Conservation (phyloP, 2,329 filamentous ascomycete genomes). For the Ilyonectria sp. region DNA sequence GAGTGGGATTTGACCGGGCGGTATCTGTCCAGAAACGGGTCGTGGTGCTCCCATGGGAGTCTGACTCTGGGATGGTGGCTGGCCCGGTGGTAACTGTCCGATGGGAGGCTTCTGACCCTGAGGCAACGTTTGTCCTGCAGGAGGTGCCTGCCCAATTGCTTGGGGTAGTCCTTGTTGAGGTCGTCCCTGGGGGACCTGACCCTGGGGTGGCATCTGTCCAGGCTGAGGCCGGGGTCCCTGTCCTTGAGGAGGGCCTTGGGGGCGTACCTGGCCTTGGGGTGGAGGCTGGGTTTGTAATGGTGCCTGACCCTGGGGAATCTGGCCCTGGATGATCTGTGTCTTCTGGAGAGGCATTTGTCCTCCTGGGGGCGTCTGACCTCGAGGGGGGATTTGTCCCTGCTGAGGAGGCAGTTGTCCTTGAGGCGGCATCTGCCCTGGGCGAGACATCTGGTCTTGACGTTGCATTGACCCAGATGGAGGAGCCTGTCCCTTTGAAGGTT, state of each 20-base stretch:
- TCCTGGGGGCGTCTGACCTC: slow-evolving; percentile 20
- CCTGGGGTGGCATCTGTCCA: slow-evolving; percentile 26
- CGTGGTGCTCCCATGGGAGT: slow-evolving; percentile 19
- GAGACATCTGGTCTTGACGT: not conserved
- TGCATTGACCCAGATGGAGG: slow-evolving; percentile 9
- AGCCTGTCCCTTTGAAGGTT: slow-evolving; percentile 37
- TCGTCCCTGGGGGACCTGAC: not conserved
- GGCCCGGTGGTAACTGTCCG: slow-evolving; percentile 16
- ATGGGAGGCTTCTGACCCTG: not conserved
- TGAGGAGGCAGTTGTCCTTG: slow-evolving; percentile 27
- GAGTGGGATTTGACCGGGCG: slow-evolving; percentile 12
- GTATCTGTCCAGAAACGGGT: slow-evolving; percentile 21
- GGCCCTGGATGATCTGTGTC: not conserved
- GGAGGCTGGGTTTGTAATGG: not conserved
- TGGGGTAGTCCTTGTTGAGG: slow-evolving; percentile 17
- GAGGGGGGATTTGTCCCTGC: slow-evolving; percentile 15
- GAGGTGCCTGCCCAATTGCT: slow-evolving; percentile 7
- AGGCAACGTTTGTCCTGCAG: not conserved
- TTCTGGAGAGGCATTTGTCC: slow-evolving; percentile 22
- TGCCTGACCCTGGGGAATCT: slow-evolving; percentile 1
- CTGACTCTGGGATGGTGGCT: slow-evolving; percentile 24
- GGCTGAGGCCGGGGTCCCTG: slow-evolving; percentile 8
- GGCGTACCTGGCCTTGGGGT: not conserved
- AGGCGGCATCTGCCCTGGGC: slow-evolving; percentile 7
- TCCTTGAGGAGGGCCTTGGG: slow-evolving; percentile 9